Percentiles rank a stretch among this genome's conserved stretches.
Evolutionary conservation across 306 rosid species (phyloP).

Genomic region (Vachellia pachyceras): DNA sequence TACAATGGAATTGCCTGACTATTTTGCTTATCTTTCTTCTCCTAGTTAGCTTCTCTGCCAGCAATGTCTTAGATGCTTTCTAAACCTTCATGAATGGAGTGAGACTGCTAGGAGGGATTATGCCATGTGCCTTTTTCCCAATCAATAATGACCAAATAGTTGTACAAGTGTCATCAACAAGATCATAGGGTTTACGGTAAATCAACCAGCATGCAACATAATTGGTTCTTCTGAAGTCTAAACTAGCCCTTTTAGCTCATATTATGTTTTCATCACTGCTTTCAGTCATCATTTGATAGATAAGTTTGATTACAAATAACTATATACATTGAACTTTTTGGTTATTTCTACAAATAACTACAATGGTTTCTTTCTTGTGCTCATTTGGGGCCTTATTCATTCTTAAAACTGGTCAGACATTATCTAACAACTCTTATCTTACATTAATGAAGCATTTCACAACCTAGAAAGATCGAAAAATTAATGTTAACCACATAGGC

Average conservation of each 20-base stretch:
- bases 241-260: neutral
- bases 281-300: neutral
- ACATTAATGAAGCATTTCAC: neutral
- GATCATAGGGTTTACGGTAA: neutral
- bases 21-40: neutral
- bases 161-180: neutral
- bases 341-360: neutral
- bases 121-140: neutral
- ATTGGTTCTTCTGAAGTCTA: constrained; percentile 5
- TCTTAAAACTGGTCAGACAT: neutral
- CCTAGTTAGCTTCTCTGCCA: neutral
- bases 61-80: neutral
- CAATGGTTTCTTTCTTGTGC: neutral
- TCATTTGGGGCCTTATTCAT: neutral
- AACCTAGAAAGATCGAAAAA: neutral
- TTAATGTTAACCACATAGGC: neutral
- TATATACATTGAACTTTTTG: neutral
- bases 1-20: neutral
- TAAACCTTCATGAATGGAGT: neutral
- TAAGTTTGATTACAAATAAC: neutral
- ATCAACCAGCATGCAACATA: neutral
- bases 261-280: neutral
- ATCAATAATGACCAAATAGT: neutral
- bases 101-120: neutral
- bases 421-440: neutral